phyloP scores from a whole-genome alignment of 768 basidiomycete genomes.

The Harrya chromipes region DNA sequence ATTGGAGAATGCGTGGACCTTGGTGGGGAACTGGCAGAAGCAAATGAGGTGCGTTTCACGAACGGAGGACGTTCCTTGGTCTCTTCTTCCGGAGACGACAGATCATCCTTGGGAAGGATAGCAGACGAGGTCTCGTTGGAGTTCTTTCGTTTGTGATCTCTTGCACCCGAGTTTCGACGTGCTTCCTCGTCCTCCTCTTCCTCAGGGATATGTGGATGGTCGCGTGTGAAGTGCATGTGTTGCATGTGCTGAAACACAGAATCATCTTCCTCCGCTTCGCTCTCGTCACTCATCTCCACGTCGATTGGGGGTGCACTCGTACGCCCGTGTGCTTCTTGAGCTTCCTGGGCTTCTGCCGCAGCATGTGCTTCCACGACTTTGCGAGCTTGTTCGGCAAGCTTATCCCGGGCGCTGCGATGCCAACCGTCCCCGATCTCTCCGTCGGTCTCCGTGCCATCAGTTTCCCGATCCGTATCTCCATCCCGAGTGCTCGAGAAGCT shows the following conservation, averaged over 20 bases:
- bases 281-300: conserved; percentile 77
- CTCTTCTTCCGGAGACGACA: conserved; percentile 9
- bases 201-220: conserved; percentile 64
- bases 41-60: conserved; percentile 16
- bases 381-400: conserved; percentile 68
- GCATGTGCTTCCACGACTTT: conserved; percentile 48
- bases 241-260: conserved; percentile 34
- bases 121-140: conserved; percentile 34
- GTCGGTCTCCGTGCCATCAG: conserved; percentile 49
- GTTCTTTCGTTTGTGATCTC: conserved; percentile 18
- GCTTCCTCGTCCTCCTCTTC: conserved; percentile 62
- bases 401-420: conserved; percentile 63
- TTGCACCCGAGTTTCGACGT: conserved; percentile 23
- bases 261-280: conserved; percentile 64
- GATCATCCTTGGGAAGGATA: conserved; percentile 24
- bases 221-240: conserved; percentile 38
- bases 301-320: conserved; percentile 60
- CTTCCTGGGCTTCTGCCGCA: conserved; percentile 45
- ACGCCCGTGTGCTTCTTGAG: conserved; percentile 44
- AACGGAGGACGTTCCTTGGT: conserved; percentile 11
- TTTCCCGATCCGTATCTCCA: conserved; percentile 44
- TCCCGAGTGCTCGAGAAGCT: conserved; percentile 71
- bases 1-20: conserved; percentile 22
- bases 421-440: conserved; percentile 56
- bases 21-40: conserved; percentile 12